These are phyloP conservation scores for Aspergillus hiratsukae DNA, from an alignment of 2,329 filamentous ascomycete genomes.

Conservation along the genomic window DNA sequence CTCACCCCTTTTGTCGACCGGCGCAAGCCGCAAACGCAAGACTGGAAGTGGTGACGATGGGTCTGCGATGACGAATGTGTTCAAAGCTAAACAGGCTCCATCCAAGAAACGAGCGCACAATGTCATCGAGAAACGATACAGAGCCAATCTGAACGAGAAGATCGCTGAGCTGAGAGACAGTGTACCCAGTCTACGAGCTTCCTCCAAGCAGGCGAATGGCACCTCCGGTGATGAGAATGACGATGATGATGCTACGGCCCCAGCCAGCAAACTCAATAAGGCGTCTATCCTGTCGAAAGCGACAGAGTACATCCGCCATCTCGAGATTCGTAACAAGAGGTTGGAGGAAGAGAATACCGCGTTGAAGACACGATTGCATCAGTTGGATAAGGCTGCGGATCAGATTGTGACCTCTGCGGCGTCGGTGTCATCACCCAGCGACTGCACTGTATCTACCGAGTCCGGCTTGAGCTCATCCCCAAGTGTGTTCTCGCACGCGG, in stretches of 20 bases:
- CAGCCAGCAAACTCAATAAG: constrained; percentile 93
- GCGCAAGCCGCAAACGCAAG: constrained; percentile 61
- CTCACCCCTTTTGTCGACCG: constrained; percentile 23
- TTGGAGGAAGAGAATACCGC: constrained; percentile 75
- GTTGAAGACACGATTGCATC: constrained; percentile 74
- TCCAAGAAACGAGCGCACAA: constrained; percentile 94
- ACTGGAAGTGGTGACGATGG: constrained; percentile 53
- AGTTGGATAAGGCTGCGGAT: constrained; percentile 62
- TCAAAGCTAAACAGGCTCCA: constrained; percentile 51
- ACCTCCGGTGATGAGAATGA: constrained; percentile 61
- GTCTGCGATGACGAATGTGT: constrained; percentile 26
- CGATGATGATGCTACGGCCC: constrained; percentile 76
- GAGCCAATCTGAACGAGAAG: constrained; percentile 95
- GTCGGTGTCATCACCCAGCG: constrained; percentile 39
- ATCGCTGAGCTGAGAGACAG: constrained; percentile 88
- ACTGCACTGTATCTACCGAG: constrained; percentile 35
- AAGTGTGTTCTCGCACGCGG: constrained; percentile 38
- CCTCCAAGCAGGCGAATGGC: constrained; percentile 57
- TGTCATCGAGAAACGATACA: constrained; percentile 96
- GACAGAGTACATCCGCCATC: constrained; percentile 89
- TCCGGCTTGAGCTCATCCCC: constrained; percentile 34
- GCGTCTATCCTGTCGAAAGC: constrained; percentile 95
- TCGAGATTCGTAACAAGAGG: constrained; percentile 84
- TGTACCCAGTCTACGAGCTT: constrained; percentile 82
- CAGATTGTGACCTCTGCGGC: constrained; percentile 35